Base-by-base conservation (phyloP, 2,329 filamentous ascomycete genomes). In the Setomelanomma holmii region DNA sequence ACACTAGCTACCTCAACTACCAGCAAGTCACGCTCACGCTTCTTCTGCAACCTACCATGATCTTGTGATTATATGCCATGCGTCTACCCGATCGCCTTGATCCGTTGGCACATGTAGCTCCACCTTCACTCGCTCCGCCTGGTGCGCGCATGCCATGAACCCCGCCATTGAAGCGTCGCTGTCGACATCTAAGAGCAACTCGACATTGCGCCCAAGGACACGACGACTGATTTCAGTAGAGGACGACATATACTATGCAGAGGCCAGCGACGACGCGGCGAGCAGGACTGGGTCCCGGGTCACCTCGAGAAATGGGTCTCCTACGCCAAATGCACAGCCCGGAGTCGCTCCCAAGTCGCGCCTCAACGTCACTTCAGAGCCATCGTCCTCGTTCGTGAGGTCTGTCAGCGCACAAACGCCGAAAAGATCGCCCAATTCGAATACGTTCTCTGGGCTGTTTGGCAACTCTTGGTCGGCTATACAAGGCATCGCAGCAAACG, bases 381-480 rank as follows among this genome's bases (percentile, higher is more conserved):
- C 69, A 14, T 45, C 52, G 4, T 67, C 69, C 4, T 56, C 64
- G 30, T 71, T 70, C 22, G 45, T 64, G 44, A 61, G 60, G 36
- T 60, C 65, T 10, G 47, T 63, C 16, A 58, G 60, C 23, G 55
- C 61, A 33, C 66, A 67, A 44, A 51, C 60, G 36, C 60, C 64
- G 1, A 66, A 63, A 42, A 57, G 60, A 5, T 53, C 54, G 2
- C 54, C 57, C 3, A 60, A 65, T 21, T 61, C 69, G 11, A 58
- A 62, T 20, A 58, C 64, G n/a, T 58, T 80, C 20, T 76, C 78
- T 11, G 76, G 74, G 11, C 56, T 82, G 36, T 81, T 76, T 74
- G 78, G 78, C 11, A 80, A 71, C 53, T 79, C 79, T 14, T 81
- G 79, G 79, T 77, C 73, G 23, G 72, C 79, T 33, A 66, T 82